Evolutionary conservation across 225 moss, liverwort and hornwort genomes (phyloP).

Genomic region (Lunularia cruciata): DNA sequence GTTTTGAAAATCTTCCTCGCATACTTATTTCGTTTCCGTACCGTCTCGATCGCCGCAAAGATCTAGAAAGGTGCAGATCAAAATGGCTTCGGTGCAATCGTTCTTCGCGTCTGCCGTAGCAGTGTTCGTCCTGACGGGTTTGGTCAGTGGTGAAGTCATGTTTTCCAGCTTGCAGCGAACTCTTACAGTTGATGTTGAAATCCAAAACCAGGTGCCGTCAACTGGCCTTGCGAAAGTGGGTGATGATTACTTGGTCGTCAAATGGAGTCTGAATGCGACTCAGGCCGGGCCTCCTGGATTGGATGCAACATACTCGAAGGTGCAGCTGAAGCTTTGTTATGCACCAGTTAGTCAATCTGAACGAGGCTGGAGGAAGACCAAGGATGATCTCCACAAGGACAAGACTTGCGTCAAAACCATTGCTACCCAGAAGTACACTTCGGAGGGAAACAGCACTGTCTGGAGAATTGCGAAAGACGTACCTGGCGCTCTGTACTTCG

Average conservation of each 20-base stretch:
- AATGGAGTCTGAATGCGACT: constrained; percentile 50
- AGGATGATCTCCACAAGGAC: constrained; percentile 44
- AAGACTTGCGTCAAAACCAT: constrained; percentile 55
- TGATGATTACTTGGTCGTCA: constrained; percentile 36
- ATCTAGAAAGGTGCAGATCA: too few species aligned
- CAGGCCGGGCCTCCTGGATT: constrained; percentile 21
- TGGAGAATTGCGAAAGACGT: constrained; percentile 40
- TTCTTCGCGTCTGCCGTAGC: too few species aligned
- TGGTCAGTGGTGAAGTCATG: constrained; percentile 34
- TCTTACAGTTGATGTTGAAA: constrained; percentile 9
- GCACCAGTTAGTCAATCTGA: constrained; percentile 51
- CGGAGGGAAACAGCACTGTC: constrained; percentile 26
- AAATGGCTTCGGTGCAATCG: too few species aligned
- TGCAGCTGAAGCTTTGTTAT: constrained; percentile 58
- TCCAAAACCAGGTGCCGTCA: constrained; percentile 4
- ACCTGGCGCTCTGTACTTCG: constrained; percentile 58
- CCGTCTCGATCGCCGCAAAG: too few species aligned
- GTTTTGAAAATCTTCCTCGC: too few species aligned
- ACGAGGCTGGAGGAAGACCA: constrained; percentile 56
- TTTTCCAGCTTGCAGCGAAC: constrained; percentile 17
- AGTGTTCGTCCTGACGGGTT: constrained; percentile 26
- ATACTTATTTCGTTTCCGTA: too few species aligned
- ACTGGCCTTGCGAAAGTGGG: constrained; percentile 34
- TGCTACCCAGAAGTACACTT: constrained; percentile 27
- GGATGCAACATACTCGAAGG: constrained; percentile 23